These are phyloP conservation scores for Mucor circinelloides DNA, from an alignment of 371 early-diverging fungal genomes.

Conservation along the genomic window DNA sequence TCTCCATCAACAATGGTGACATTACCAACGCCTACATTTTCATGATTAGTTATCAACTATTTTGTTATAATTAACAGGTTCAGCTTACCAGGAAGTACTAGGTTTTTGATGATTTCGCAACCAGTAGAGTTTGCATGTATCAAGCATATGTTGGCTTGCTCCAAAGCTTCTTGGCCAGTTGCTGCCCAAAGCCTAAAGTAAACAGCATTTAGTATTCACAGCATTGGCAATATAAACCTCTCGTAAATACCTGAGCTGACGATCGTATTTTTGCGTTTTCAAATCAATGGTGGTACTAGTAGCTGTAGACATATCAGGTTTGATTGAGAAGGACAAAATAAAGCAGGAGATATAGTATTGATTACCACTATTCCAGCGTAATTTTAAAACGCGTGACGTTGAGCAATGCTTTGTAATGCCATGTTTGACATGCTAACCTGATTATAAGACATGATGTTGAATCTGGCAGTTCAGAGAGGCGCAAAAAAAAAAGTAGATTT, in stretches of 20 bases:
- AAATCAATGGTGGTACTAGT: conserved; percentile 36
- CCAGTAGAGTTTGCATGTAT: conserved; percentile 83
- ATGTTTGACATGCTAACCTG: neutral
- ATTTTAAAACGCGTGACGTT: neutral
- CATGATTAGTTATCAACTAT: neutral
- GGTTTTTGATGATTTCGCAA: conserved; percentile 91
- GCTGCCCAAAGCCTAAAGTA: conserved; percentile 84
- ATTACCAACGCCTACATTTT: conserved; percentile 76
- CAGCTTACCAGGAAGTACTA: conserved; percentile 87
- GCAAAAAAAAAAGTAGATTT: too few relatives aligned
- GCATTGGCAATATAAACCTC: neutral
- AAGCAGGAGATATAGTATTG: neutral
- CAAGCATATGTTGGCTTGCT: conserved; percentile 80
- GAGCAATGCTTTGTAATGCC: neutral
- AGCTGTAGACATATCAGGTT: conserved; percentile 22
- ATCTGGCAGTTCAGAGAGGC: neutral
- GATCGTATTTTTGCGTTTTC: conserved; percentile 88
- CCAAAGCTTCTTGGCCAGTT: conserved; percentile 88
- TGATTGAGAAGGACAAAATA: neutral
- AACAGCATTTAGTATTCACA: neutral
- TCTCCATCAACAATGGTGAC: conserved; percentile 83
- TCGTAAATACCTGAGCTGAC: conserved; percentile 77
- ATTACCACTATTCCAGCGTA: neutral
- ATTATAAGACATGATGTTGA: neutral
- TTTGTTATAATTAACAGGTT: neutral